Evolutionary conservation across 73 alveolate genomes (phyloP), one percentile per base, ranked within the genome.

Genomic region (Paramecium primaurelia): DNA sequence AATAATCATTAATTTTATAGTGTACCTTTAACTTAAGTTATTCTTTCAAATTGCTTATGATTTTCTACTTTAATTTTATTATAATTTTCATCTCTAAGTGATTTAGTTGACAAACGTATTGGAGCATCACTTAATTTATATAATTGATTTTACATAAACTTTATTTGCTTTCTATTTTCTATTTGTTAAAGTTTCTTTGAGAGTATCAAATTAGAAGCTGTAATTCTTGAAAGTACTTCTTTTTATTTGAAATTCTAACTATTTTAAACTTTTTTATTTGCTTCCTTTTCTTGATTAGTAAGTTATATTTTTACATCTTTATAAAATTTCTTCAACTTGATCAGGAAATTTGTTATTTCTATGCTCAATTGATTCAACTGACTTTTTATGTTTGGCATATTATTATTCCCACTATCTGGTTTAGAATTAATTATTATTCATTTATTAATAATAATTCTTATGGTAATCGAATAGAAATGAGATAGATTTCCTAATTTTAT

Each of bases 1-100:
- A 64, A 64, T 64, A 32, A 11, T 64, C 84, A 64, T 64, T 6
- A 64, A 28, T n/a, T 64, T 64, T 64, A 8, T 26, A 64, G 84
- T 64, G 87, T 73, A 0, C 87, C 87, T 38, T 73, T 73, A n/a
- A 73, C 59, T 73, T 73, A 38, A 44, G 37, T 73, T 2, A 73
- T 32, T 73, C 87, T 73, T 73, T 73, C 87, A 73, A 22, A 20
- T 73, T 73, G n/a, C 47, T 73, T 73, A 12, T 73, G 59, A 40
- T 73, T 73, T 38, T 73, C 87, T 3, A 37, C 59, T 25, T 34
- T 73, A 14, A 73, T 73, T 1, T 22, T 73, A 36, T 12, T 8
- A 6, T 73, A n/a, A 7, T 36, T 73, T 32, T 73, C 87, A 34
- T 73, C 87, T 73, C 87, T 73, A 14, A 73, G 9, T 16, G 87